Evolutionary conservation across 1,139 yeast species (phyloP).

Genomic region (Trichomonascaceae sp.): DNA sequence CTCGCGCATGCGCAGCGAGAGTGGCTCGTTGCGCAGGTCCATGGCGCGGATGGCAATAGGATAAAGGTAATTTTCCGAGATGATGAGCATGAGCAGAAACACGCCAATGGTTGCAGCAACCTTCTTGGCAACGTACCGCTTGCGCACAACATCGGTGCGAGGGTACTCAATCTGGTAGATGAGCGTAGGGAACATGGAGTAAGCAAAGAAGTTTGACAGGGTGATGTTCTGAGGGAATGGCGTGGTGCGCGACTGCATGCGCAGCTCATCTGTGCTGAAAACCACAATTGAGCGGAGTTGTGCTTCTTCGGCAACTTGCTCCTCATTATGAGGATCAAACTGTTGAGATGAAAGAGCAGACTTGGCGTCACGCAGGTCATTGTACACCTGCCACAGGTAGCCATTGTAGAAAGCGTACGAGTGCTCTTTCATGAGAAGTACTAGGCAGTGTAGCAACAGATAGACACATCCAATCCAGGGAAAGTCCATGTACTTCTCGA

Average conservation of each 20-base stretch:
- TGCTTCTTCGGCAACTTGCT: background rate
- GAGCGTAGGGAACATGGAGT: slow-evolving; percentile 81
- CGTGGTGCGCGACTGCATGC: slow-evolving; percentile 19
- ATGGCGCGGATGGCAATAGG: slow-evolving; percentile 59
- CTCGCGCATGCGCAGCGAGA: slow-evolving; percentile 33
- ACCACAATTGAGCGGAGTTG: slow-evolving; percentile 5
- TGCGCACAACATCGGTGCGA: slow-evolving; percentile 53
- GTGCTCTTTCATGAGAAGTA: slow-evolving; percentile 84
- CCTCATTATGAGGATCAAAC: background rate
- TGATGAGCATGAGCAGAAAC: slow-evolving; percentile 64
- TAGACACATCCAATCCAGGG: slow-evolving; percentile 89
- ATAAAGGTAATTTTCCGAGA: slow-evolving; percentile 67
- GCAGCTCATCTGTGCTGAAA: slow-evolving; percentile 20
- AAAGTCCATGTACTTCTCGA: slow-evolving; percentile 39
- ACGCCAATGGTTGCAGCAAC: slow-evolving; percentile 75
- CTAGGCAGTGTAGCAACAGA: slow-evolving; percentile 69
- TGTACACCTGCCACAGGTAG: slow-evolving; percentile 53
- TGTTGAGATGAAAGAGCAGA: background rate
- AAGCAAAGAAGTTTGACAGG: slow-evolving; percentile 54
- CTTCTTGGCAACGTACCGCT: slow-evolving; percentile 60
- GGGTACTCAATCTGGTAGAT: slow-evolving; percentile 62
- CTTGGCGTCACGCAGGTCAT: slow-evolving; percentile 43
- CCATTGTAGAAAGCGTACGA: slow-evolving; percentile 86
- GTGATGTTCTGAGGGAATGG: slow-evolving; percentile 63
- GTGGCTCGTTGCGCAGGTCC: slow-evolving; percentile 34